A percentile compares a stretch with the other conserved stretches of the same genome.
Evolutionary conservation across 441 rosid genomes (phyloP).

Genomic region (Erodium moschatum): DNA sequence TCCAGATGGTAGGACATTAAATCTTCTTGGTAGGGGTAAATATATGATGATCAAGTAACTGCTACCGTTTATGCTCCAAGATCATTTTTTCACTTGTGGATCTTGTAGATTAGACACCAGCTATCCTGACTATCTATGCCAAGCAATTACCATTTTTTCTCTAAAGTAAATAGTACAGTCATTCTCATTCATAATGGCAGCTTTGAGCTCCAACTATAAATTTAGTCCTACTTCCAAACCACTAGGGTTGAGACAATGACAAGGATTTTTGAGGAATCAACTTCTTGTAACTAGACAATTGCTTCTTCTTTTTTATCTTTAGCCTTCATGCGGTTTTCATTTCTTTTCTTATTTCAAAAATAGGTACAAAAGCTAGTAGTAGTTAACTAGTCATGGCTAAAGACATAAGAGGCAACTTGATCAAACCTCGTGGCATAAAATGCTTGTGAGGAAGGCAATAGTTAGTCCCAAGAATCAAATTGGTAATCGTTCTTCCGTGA

Average conservation of each 20-base stretch:
- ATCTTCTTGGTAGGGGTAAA: neutral
- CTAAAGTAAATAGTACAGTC: too few relatives aligned
- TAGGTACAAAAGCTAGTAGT: too few relatives aligned
- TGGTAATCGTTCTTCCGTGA: slow-evolving; percentile 44
- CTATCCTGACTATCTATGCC: neutral
- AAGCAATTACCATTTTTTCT: neutral
- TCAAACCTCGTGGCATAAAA: neutral
- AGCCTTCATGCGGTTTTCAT: too few relatives aligned
- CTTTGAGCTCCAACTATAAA: neutral
- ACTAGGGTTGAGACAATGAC: neutral
- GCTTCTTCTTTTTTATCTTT: too few relatives aligned
- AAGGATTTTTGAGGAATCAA: too few relatives aligned
- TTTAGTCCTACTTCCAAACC: neutral
- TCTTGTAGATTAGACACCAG: neutral
- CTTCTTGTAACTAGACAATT: too few relatives aligned
- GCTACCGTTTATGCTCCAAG: neutral
- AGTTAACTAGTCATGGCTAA: too few relatives aligned
- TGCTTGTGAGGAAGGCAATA: slow-evolving; percentile 8
- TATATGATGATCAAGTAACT: neutral
- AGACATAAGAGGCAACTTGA: neutral
- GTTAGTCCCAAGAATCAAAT: slow-evolving; percentile 21
- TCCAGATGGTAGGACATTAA: neutral
- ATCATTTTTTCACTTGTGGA: neutral
- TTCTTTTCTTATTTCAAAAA: too few relatives aligned
- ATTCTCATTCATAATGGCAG: too few relatives aligned